phyloP scores from a whole-genome alignment of 208 protist genomes.

The Eutreptiella sp. region DNA sequence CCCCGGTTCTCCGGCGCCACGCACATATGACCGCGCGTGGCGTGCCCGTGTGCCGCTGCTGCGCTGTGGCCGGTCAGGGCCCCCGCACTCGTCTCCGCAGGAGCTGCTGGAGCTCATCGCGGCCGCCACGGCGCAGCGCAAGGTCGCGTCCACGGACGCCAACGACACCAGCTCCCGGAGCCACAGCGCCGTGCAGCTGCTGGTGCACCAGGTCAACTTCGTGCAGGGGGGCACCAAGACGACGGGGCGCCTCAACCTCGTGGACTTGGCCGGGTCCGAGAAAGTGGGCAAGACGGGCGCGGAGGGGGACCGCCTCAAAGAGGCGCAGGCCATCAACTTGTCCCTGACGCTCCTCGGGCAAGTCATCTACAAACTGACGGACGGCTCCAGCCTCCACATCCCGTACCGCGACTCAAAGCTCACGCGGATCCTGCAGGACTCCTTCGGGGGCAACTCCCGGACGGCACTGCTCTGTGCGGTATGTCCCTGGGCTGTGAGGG shows the following conservation, averaged over 20 bases:
- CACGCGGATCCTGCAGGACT: conserved; percentile 43
- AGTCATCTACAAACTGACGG: conserved; percentile 36
- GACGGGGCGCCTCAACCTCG: conserved; percentile 60
- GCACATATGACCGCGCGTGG: no score
- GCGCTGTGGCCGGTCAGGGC: no score
- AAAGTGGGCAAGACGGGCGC: conserved; percentile 71
- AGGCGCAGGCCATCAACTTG: conserved; percentile 71
- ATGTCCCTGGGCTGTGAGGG: conserved; percentile 1
- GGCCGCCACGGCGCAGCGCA: neutral
- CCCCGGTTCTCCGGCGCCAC: no score
- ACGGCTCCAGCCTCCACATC: conserved; percentile 28
- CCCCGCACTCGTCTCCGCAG: no score
- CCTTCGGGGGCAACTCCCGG: conserved; percentile 43
- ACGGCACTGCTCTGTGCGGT: conserved; percentile 38
- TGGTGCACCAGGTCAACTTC: conserved; percentile 24
- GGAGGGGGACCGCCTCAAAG: conserved; percentile 54
- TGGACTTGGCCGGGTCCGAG: conserved; percentile 95
- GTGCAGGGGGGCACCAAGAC: conserved; percentile 21
- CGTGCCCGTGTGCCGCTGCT: no score
- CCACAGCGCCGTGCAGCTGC: conserved; percentile 34
- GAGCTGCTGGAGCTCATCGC: neutral
- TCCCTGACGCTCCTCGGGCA: conserved; percentile 46
- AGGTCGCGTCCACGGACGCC: conserved; percentile 26
- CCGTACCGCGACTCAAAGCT: conserved; percentile 49
- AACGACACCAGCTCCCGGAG: conserved; percentile 36